Conservation (phyloP, 805 yeast genomes). For the Citeromyces matritensis region DNA sequence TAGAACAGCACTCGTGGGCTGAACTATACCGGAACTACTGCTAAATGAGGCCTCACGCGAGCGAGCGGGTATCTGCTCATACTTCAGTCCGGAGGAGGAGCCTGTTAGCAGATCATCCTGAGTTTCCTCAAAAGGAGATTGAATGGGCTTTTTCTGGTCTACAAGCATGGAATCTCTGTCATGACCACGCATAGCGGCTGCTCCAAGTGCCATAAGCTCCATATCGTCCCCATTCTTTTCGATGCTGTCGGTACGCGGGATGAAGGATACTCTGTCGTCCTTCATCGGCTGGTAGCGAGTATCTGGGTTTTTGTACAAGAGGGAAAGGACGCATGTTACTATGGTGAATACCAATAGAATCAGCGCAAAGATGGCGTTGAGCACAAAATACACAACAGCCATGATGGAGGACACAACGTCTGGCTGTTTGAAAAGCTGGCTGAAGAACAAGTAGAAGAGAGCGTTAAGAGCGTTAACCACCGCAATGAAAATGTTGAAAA, state of each 20-base stretch:
- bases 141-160: constrained; percentile 8
- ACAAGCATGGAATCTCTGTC: constrained; percentile 21
- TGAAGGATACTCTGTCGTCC: constrained; percentile 93
- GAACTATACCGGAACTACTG: neutral
- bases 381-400: constrained; percentile 78
- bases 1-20: neutral
- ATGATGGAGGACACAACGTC: constrained; percentile 81
- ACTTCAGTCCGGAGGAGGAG: too few species aligned
- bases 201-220: constrained; percentile 64
- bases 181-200: constrained; percentile 51
- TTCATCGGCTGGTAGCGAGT: constrained; percentile 90
- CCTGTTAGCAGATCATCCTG: too few species aligned
- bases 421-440: constrained; percentile 72
- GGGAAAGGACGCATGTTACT: constrained; percentile 73
- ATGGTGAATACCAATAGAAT: constrained; percentile 74
- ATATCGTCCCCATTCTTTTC: constrained; percentile 25
- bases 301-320: constrained; percentile 86
- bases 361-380: constrained; percentile 82
- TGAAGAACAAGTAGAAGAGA: constrained; percentile 77
- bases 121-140: neutral
- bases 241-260: constrained; percentile 42
- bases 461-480: constrained; percentile 72
- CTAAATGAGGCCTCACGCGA: neutral
- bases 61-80: neutral
- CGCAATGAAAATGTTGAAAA: constrained; percentile 79